phyloP scores from a whole-genome alignment of 1,284 basidiomycete species.

The Omphalotus olearius region DNA sequence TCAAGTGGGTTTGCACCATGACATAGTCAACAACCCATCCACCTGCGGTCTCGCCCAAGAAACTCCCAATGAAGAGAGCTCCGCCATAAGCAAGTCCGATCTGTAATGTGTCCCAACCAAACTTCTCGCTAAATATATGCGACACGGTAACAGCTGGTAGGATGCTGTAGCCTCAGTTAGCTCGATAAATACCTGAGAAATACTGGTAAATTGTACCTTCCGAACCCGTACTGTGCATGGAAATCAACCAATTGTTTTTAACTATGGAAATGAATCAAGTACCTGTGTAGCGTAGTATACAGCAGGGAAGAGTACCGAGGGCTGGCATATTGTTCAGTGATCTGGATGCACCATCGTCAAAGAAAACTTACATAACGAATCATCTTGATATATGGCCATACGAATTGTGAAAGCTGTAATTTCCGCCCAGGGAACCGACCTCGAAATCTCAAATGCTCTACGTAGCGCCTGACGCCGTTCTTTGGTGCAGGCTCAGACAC shows the following conservation, averaged over 20 bases:
- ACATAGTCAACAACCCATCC: constrained; percentile 7
- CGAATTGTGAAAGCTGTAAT: neutral
- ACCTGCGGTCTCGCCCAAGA: constrained; percentile 5
- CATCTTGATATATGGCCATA: constrained; percentile 9
- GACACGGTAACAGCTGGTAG: constrained; percentile 8
- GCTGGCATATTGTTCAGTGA: neutral
- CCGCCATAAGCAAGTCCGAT: constrained; percentile 7
- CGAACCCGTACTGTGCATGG: too few relatives aligned
- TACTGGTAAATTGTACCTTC: neutral
- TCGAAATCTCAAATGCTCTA: neutral
- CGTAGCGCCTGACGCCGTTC: neutral
- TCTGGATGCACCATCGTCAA: too few relatives aligned
- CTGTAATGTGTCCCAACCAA: constrained; percentile 7
- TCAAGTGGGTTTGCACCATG: neutral
- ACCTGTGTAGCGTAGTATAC: constrained; percentile 7
- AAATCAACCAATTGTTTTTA: too few relatives aligned
- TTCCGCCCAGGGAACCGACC: neutral
- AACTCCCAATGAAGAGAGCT: constrained; percentile 3
- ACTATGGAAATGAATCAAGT: neutral
- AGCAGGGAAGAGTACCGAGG: constrained; percentile 3
- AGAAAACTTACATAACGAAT: neutral
- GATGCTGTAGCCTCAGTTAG: neutral
- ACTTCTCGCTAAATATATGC: constrained; percentile 6
- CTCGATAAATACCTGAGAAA: neutral
- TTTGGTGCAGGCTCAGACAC: too few relatives aligned